A percentile compares a stretch with the other conserved stretches of the same genome.
Evolutionary conservation across 352 stramenopile genomes (phyloP).

Genomic region (Globisporangium cylindrosporum): DNA sequence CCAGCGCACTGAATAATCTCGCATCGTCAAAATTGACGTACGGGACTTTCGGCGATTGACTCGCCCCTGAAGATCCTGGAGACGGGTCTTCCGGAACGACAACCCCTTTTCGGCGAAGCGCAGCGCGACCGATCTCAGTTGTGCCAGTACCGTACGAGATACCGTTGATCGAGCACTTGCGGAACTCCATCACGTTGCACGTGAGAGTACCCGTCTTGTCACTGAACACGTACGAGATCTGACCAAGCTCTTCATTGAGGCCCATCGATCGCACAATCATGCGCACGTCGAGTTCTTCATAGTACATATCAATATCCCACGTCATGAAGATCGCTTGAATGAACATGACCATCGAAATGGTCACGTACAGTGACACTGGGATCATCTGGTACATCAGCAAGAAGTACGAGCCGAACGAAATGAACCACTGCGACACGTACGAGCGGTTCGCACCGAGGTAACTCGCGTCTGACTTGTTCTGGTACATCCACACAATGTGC

Average conservation of each 20-base stretch:
- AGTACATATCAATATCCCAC: conserved; percentile 90
- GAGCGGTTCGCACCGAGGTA: conserved; percentile 50
- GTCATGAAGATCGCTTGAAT: conserved; percentile 94
- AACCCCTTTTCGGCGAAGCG: conserved; percentile 62
- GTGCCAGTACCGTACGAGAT: conserved; percentile 89
- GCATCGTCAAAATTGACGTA: conserved; percentile 84
- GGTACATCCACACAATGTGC: conserved; percentile 61
- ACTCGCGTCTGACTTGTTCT: conserved; percentile 43
- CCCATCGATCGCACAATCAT: conserved; percentile 82
- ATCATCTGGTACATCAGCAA: conserved; percentile 97
- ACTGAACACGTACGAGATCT: conserved; percentile 91
- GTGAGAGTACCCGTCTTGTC: conserved; percentile 95
- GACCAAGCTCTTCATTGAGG: conserved; percentile 90
- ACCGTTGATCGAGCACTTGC: conserved; percentile 92
- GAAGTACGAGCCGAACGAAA: conserved; percentile 91
- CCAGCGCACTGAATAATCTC: conserved; percentile 41
- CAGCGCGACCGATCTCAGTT: conserved; percentile 76
- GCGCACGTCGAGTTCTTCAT: conserved; percentile 87
- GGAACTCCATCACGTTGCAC: conserved; percentile 95
- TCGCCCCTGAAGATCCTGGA: not conserved
- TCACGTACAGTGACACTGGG: conserved; percentile 97
- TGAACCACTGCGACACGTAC: conserved; percentile 62
- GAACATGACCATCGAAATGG: conserved; percentile 95
- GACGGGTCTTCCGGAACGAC: conserved; percentile 39
- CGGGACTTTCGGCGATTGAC: conserved; percentile 34